Conservation (phyloP, 306 rosid species). For the Gastrolobium bilobum region DNA sequence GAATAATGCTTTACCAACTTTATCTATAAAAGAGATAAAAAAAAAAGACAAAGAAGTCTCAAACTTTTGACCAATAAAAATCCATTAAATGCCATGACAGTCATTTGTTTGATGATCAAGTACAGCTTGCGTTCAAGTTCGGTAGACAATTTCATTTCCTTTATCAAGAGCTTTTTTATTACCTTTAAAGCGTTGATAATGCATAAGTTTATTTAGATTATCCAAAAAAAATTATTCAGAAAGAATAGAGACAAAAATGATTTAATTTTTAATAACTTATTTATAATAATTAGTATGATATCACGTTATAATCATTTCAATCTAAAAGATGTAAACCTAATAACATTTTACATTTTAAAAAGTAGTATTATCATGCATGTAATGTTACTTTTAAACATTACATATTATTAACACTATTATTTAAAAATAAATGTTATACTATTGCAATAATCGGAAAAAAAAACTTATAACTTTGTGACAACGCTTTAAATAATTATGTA, state of each 20-base stretch:
- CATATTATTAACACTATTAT: background rate
- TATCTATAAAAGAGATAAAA: slow-evolving; percentile 22
- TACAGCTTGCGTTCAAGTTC: slow-evolving; percentile 5
- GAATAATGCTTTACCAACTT: slow-evolving; percentile 32
- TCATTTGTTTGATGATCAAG: slow-evolving; percentile 17
- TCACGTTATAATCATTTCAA: background rate
- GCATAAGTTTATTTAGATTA: background rate
- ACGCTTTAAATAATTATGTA: background rate
- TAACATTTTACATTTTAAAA: background rate
- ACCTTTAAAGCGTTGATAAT: too few relatives aligned
- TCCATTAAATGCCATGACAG: background rate
- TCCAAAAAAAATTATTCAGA: too few relatives aligned
- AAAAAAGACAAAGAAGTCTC: slow-evolving; percentile 1
- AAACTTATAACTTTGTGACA: background rate
- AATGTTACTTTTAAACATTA: background rate
- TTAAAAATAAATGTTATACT: background rate
- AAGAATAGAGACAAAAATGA: too few relatives aligned
- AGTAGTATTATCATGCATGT: background rate
- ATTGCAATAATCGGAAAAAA: background rate
- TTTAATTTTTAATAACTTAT: background rate
- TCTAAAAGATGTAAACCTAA: background rate
- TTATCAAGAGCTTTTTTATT: background rate
- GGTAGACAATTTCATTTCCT: background rate
- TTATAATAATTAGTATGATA: background rate
- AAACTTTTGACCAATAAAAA: background rate